Evolutionary conservation across 2,329 filamentous ascomycete species (phyloP).

Genomic region (Talaromyces sp.): DNA sequence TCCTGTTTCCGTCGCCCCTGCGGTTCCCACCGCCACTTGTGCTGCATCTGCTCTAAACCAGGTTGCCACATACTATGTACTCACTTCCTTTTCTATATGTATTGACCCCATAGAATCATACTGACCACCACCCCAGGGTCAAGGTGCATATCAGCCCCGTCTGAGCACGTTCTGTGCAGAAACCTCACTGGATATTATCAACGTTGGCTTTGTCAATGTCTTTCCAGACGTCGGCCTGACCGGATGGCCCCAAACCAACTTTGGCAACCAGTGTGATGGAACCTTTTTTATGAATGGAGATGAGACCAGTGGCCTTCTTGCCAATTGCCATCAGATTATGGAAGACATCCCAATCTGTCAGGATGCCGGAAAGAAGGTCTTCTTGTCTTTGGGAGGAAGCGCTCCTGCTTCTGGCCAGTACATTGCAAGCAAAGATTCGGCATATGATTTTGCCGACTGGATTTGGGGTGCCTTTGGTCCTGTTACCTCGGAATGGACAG

Average conservation of each 20-base stretch:
- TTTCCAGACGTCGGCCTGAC: slow-evolving; percentile 45
- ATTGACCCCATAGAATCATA: not conserved
- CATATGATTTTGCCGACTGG: slow-evolving; percentile 44
- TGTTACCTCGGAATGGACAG: slow-evolving; percentile 21
- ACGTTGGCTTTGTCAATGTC: slow-evolving; percentile 50
- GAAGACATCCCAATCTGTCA: slow-evolving; percentile 43
- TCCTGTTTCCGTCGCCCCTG: not conserved
- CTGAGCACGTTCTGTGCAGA: slow-evolving; percentile 49
- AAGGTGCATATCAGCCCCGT: slow-evolving; percentile 45
- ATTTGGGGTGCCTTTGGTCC: slow-evolving; percentile 49
- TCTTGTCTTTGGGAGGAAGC: slow-evolving; percentile 43
- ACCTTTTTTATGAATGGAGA: slow-evolving; percentile 30
- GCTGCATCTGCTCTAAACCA: slow-evolving; percentile 3
- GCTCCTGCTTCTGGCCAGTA: slow-evolving; percentile 33
- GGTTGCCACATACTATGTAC: slow-evolving; percentile 11
- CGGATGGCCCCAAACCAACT: slow-evolving; percentile 50
- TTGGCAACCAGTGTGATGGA: slow-evolving; percentile 50
- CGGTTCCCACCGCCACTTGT: not conserved
- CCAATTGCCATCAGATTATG: slow-evolving; percentile 38
- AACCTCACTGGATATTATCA: slow-evolving; percentile 50
- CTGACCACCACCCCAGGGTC: slow-evolving; percentile 36
- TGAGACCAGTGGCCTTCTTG: slow-evolving; percentile 36
- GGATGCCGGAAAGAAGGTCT: slow-evolving; percentile 38
- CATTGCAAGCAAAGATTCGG: slow-evolving; percentile 35
- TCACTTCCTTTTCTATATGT: not conserved